Conservation (phyloP, 1,284 basidiomycete species). For the Ceratobasidium theobromae region DNA sequence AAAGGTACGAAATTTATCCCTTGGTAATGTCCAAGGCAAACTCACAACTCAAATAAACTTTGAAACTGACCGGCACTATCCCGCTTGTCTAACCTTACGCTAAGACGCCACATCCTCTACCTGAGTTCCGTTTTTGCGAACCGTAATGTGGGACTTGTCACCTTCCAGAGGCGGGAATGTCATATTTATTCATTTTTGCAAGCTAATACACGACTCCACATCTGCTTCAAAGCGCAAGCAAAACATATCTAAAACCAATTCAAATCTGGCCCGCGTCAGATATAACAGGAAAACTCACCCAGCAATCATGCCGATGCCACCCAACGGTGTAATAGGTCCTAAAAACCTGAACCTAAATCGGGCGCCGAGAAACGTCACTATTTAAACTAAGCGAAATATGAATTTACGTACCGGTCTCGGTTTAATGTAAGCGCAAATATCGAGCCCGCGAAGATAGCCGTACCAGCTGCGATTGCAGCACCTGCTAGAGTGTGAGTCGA, state of each 20-base stretch:
- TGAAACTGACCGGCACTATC: no score
- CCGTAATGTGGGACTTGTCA: no score
- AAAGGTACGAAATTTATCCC: no score
- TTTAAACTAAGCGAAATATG: not conserved
- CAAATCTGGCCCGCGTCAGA: not conserved
- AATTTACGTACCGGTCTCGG: conserved; percentile 52
- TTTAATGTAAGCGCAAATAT: conserved; percentile 66
- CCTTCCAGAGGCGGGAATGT: no score
- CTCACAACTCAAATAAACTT: no score
- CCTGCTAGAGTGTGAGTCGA: conserved; percentile 66
- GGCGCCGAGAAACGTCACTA: conserved; percentile 15
- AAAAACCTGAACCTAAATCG: conserved; percentile 57
- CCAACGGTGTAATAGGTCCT: conserved; percentile 76
- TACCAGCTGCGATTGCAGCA: conserved; percentile 64
- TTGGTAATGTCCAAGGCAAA: no score
- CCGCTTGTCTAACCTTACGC: no score
- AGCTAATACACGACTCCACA: not conserved
- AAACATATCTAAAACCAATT: conserved; percentile 50
- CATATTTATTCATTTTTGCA: not conserved
- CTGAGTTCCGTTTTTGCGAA: no score
- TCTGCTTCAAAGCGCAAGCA: conserved; percentile 53
- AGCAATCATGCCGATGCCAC: conserved; percentile 71
- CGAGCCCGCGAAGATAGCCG: conserved; percentile 67
- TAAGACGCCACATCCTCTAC: no score
- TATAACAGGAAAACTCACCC: conserved; percentile 56